Percentiles rank a stretch among this genome's conserved stretches.
Conservation (phyloP, 2,329 filamentous ascomycete species). For the Fusarium sp. region DNA sequence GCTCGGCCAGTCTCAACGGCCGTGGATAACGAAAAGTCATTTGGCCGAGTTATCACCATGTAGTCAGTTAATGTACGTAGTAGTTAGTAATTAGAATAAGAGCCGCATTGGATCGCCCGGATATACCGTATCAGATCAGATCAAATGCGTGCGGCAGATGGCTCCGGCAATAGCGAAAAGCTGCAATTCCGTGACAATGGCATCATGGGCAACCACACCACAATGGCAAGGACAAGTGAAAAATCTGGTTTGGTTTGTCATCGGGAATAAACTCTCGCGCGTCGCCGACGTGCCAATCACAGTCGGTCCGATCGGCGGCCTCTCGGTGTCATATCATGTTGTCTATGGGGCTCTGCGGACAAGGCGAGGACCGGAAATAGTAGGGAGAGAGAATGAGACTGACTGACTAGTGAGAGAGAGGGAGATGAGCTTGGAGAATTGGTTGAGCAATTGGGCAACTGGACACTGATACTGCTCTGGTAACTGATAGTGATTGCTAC, state of each 20-base stretch:
- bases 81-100: not conserved
- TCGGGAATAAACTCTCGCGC: conserved; percentile 29
- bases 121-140: conserved; percentile 29
- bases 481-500: not conserved
- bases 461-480: not conserved
- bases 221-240: conserved; percentile 15
- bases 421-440: not conserved
- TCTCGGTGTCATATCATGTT: conserved; percentile 32
- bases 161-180: not conserved
- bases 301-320: conserved; percentile 33
- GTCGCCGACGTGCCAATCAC: conserved; percentile 24
- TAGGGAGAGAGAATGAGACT: not conserved
- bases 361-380: conserved; percentile 30
- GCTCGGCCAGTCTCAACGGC: conserved; percentile 20
- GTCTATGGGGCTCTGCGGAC: conserved; percentile 23
- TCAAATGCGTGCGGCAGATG: conserved; percentile 4
- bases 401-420: conserved; percentile 15
- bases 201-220: conserved; percentile 19
- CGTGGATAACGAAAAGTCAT: conserved; percentile 26
- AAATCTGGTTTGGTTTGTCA: conserved; percentile 1
- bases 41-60: conserved; percentile 32
- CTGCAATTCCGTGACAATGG: conserved; percentile 24
- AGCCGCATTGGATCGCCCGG: not conserved
- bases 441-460: fast-evolving
- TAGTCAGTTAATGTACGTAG: not conserved